phyloP scores from a whole-genome alignment of 2,329 filamentous ascomycete species.

The Colletotrichum phormii region DNA sequence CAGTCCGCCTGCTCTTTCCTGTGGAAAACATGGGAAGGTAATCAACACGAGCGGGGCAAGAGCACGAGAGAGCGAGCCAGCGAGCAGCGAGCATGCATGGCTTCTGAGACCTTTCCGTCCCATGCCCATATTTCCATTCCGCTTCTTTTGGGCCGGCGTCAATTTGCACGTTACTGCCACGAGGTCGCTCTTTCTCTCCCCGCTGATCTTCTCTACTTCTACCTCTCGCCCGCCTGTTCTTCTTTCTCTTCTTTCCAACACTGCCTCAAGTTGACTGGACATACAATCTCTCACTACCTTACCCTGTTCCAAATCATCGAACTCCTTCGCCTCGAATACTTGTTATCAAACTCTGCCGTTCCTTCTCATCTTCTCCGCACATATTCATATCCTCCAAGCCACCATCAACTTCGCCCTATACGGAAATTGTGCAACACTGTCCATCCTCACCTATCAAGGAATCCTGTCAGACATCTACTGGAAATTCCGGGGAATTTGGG shows the following conservation, averaged over 20 bases:
- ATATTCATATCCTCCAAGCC: neutral
- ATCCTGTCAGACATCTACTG: neutral
- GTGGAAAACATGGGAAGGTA: neutral
- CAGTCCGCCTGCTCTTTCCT: neutral
- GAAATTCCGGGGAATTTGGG: no score
- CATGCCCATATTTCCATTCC: constrained; percentile 1
- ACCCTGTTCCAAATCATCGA: neutral
- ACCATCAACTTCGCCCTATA: neutral
- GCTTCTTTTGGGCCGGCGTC: neutral
- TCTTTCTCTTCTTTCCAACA: neutral
- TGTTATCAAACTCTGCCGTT: neutral
- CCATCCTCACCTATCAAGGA: neutral
- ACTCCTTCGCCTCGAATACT: neutral
- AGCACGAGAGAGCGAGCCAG: neutral
- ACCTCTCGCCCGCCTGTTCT: neutral
- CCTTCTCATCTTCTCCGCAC: neutral
- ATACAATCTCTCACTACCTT: neutral
- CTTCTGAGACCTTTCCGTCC: constrained; percentile 4
- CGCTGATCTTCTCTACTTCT: constrained; percentile 14
- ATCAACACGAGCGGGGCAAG: neutral
- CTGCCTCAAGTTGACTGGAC: neutral
- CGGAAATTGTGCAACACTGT: neutral
- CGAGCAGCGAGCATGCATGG: neutral
- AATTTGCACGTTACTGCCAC: constrained; percentile 31
- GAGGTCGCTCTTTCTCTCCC: constrained; percentile 7